Percentiles rank a stretch among this genome's conserved stretches.
phyloP scores from a whole-genome alignment of 1,284 basidiomycete genomes.

The Ceratobasidium sp. region DNA sequence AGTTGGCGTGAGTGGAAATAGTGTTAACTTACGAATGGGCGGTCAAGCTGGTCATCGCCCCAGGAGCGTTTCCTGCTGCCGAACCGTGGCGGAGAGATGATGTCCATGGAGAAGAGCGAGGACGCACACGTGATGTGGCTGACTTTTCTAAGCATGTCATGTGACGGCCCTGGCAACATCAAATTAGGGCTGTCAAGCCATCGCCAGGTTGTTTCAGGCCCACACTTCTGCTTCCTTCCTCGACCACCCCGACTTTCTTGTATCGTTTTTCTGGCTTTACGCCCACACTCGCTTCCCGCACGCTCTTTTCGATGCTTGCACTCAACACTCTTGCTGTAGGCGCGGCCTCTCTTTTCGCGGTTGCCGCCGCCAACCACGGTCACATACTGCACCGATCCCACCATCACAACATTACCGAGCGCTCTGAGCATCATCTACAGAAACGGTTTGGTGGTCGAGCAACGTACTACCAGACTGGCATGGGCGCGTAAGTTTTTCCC shows the following conservation, averaged over 20 bases:
- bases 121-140: constrained; percentile 1
- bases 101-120: constrained; percentile 22
- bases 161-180: constrained; percentile 29
- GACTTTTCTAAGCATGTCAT: constrained; percentile 37
- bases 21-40: constrained; percentile 13
- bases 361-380: constrained; percentile 31
- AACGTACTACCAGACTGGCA: constrained; percentile 45
- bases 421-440: constrained; percentile 32
- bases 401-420: constrained; percentile 20
- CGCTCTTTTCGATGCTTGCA: constrained; percentile 29
- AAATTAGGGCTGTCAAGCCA: not conserved
- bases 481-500: constrained; percentile 36
- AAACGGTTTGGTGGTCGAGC: constrained; percentile 45
- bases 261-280: not conserved
- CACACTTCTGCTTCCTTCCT: constrained; percentile 3
- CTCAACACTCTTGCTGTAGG: constrained; percentile 37
- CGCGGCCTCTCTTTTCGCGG: constrained; percentile 35
- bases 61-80: constrained; percentile 31
- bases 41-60: constrained; percentile 39
- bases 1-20: not conserved
- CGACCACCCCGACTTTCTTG: constrained; percentile 18
- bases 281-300: constrained; percentile 35
- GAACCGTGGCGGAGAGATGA: constrained; percentile 36
- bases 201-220: constrained; percentile 31
- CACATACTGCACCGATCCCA: constrained; percentile 9